Percentiles rank a stretch among this genome's conserved stretches.
These are phyloP conservation scores for Candida easanensis DNA, from an alignment of 805 yeast species.

Conservation along the genomic window DNA sequence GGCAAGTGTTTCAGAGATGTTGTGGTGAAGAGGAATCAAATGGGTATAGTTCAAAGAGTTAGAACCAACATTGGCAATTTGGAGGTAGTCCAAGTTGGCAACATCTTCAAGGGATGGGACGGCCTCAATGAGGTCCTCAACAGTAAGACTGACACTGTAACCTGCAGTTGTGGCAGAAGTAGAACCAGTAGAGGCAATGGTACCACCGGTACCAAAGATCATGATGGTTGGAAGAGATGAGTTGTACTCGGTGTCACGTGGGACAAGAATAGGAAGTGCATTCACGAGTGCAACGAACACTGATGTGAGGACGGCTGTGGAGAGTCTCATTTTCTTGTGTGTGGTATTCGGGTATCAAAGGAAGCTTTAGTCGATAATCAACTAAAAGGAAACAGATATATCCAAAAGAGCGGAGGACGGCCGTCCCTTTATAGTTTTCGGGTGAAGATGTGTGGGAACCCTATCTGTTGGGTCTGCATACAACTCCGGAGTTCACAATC, in stretches of 20 bases:
- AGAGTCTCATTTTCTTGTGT: constrained; percentile 19
- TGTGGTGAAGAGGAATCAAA: constrained; percentile 43
- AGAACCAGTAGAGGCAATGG: constrained; percentile 53
- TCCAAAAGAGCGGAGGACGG: too few species aligned
- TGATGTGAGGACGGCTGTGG: constrained; percentile 19
- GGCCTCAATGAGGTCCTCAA: constrained; percentile 47
- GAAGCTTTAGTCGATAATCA: neutral
- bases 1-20: constrained; percentile 43
- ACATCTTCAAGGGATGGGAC: constrained; percentile 55
- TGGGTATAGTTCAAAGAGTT: constrained; percentile 50
- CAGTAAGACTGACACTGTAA: constrained; percentile 48
- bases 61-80: constrained; percentile 52
- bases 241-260: constrained; percentile 5
- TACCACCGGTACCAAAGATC: constrained; percentile 58
- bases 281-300: constrained; percentile 16
- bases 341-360: neutral
- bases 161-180: constrained; percentile 50
- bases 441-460: too few species aligned
- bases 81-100: constrained; percentile 44
- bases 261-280: neutral
- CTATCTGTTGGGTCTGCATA: too few species aligned
- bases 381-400: too few species aligned
- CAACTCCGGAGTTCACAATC: too few species aligned
- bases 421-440: too few species aligned
- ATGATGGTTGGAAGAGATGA: constrained; percentile 33